phyloP scores from a whole-genome alignment of 2,329 filamentous ascomycete genomes.

The Chalaropsis thielavioides region DNA sequence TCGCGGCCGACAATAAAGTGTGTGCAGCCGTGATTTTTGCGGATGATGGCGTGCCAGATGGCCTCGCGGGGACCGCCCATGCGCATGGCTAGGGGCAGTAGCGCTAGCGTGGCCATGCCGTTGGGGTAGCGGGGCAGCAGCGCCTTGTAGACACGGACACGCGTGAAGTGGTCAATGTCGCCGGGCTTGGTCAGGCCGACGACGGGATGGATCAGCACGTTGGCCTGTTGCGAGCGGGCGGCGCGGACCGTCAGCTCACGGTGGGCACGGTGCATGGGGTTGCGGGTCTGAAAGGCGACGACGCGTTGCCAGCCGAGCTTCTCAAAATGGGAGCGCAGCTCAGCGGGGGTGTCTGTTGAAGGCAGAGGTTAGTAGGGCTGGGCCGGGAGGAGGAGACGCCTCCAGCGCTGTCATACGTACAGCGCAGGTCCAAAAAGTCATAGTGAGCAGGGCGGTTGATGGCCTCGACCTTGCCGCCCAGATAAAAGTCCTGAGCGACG shows the following conservation, averaged over 20 bases:
- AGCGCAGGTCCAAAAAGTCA: slow-evolving; percentile 93
- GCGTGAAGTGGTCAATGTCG: slow-evolving; percentile 99
- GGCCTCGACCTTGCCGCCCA: slow-evolving; percentile 91
- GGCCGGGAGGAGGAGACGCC: background rate
- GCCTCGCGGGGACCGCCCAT: slow-evolving; percentile 98
- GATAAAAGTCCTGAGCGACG: slow-evolving; percentile 72
- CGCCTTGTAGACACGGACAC: slow-evolving; percentile 96
- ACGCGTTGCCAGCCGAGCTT: slow-evolving; percentile 98
- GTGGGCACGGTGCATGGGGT: slow-evolving; percentile 98
- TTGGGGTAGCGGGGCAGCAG: slow-evolving; percentile 94
- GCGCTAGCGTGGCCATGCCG: slow-evolving; percentile 93
- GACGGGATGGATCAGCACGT: slow-evolving; percentile 97
- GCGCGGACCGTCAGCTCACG: slow-evolving; percentile 95
- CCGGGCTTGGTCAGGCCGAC: slow-evolving; percentile 97
- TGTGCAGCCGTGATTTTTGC: slow-evolving; percentile 97
- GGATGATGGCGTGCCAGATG: slow-evolving; percentile 99
- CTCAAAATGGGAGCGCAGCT: slow-evolving; percentile 93
- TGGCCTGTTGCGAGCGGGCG: slow-evolving; percentile 87
- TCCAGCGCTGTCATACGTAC: too few relatives aligned
- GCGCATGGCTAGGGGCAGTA: slow-evolving; percentile 92
- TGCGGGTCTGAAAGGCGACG: slow-evolving; percentile 97
- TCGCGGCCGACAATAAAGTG: slow-evolving; percentile 99
- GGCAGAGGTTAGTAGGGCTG: too few relatives aligned
- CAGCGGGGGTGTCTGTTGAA: slow-evolving; percentile 65
- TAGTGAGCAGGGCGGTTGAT: slow-evolving; percentile 95